These are phyloP conservation scores for Blastomyces gilchristii DNA, from an alignment of 2,329 filamentous ascomycete species.

Conservation along the genomic window DNA sequence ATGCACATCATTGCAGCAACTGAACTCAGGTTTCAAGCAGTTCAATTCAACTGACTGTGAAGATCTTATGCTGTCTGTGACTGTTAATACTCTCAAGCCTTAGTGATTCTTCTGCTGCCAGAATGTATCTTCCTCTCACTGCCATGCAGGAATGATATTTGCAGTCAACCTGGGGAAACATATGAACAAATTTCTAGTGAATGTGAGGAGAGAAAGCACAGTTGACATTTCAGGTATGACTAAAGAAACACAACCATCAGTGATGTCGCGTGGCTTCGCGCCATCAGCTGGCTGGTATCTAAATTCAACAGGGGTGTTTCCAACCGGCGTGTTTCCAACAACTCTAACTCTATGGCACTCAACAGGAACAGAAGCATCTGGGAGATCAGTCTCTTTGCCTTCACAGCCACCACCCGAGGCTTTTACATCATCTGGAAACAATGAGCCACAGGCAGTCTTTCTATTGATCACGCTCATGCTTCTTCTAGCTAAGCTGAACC, in stretches of 20 bases:
- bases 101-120: conserved; percentile 23
- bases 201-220: conserved; percentile 8
- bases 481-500: neutral
- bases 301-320: too few species aligned
- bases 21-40: conserved; percentile 12
- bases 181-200: conserved; percentile 16
- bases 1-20: conserved; percentile 8
- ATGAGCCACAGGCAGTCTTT: neutral
- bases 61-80: conserved; percentile 10
- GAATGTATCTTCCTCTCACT: conserved; percentile 16
- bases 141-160: conserved; percentile 22
- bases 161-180: conserved; percentile 19
- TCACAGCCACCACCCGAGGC: neutral
- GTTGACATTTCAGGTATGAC: neutral
- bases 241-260: neutral
- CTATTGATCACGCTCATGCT: neutral
- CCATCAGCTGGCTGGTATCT: too few species aligned
- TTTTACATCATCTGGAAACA: neutral
- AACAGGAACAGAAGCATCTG: neutral
- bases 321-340: neutral
- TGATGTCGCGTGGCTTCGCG: too few species aligned
- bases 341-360: neutral
- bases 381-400: neutral
- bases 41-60: conserved; percentile 13
- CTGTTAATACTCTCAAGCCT: conserved; percentile 16